Evolutionary conservation across 2,329 filamentous ascomycete species (phyloP).

Genomic region (Zasmidium cellare): DNA sequence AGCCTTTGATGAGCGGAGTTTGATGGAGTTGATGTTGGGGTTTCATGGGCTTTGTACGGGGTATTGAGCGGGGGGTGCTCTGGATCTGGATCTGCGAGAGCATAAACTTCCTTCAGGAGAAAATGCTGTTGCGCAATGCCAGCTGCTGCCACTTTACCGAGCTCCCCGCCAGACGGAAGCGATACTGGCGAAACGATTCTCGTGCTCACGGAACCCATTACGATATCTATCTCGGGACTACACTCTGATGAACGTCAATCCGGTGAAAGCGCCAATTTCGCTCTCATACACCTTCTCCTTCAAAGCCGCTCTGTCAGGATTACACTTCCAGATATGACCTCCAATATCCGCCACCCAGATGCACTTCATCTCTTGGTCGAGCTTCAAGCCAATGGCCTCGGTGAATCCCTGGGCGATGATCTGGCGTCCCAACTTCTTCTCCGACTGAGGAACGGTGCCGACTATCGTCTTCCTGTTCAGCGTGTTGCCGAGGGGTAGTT

Average conservation of each 20-base stretch:
- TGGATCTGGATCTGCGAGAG: too few relatives aligned
- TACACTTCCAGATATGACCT: constrained; percentile 14
- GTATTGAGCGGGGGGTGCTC: constrained; percentile 1
- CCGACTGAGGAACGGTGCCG: not conserved
- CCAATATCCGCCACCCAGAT: constrained; percentile 6
- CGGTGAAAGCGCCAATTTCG: constrained; percentile 6
- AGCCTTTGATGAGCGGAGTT: constrained; percentile 13
- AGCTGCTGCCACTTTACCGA: too few relatives aligned
- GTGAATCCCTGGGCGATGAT: not conserved
- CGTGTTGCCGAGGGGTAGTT: constrained; percentile 29
- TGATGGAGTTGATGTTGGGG: constrained; percentile 19
- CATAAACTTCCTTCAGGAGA: too few relatives aligned
- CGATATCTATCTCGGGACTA: too few relatives aligned
- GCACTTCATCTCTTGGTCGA: constrained; percentile 3
- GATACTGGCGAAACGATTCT: too few relatives aligned
- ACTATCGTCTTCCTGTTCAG: constrained; percentile 5
- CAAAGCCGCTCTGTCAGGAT: constrained; percentile 5
- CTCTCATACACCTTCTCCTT: constrained; percentile 16
- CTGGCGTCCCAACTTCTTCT: not conserved
- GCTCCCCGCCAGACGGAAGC: too few relatives aligned
- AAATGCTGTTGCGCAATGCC: too few relatives aligned
- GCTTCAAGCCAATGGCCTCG: constrained; percentile 6
- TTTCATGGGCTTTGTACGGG: constrained; percentile 21
- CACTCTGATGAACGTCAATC: constrained; percentile 6
- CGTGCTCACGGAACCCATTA: too few relatives aligned